Conservation (phyloP, 2,329 filamentous ascomycete species). For the Penicillium sclerotigenum region DNA sequence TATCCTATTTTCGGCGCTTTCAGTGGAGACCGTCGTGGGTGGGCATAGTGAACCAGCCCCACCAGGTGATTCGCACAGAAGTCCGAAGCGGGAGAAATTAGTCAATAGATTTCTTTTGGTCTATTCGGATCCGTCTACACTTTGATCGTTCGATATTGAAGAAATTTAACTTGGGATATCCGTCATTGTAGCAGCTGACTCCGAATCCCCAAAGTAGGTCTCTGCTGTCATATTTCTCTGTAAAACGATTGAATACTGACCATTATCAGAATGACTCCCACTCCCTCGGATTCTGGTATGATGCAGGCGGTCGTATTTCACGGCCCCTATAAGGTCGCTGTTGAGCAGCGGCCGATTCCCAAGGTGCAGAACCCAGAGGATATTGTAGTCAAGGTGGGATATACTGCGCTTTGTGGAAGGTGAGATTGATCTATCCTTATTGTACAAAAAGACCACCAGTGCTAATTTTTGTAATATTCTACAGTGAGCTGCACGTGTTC, state of each 20-base stretch:
- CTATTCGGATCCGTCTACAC: slow-evolving; percentile 4
- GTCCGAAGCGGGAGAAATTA: slow-evolving; percentile 16
- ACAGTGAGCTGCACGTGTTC: slow-evolving; percentile 79
- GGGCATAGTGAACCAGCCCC: slow-evolving; percentile 11
- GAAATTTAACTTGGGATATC: not conserved
- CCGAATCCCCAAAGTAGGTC: slow-evolving; percentile 1
- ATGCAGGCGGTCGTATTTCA: slow-evolving; percentile 93
- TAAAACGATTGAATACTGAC: slow-evolving; percentile 8
- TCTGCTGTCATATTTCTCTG: not conserved
- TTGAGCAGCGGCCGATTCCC: slow-evolving; percentile 78
- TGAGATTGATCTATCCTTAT: slow-evolving; percentile 44
- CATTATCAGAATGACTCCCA: slow-evolving; percentile 15
- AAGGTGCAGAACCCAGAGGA: slow-evolving; percentile 68
- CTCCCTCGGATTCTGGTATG: slow-evolving; percentile 37
- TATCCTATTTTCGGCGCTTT: not conserved
- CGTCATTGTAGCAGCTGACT: not conserved
- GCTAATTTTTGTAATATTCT: not conserved
- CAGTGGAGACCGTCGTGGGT: slow-evolving; percentile 5
- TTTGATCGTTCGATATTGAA: slow-evolving; percentile 6
- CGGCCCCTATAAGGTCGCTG: slow-evolving; percentile 67
- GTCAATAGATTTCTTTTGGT: slow-evolving; percentile 7
- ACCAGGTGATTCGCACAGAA: slow-evolving; percentile 17
- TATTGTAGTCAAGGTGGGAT: slow-evolving; percentile 77
- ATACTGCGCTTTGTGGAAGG: slow-evolving; percentile 85
- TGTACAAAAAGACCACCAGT: not conserved